Conservation (phyloP, 306 rosid genomes). For the Rubus idaeus region DNA sequence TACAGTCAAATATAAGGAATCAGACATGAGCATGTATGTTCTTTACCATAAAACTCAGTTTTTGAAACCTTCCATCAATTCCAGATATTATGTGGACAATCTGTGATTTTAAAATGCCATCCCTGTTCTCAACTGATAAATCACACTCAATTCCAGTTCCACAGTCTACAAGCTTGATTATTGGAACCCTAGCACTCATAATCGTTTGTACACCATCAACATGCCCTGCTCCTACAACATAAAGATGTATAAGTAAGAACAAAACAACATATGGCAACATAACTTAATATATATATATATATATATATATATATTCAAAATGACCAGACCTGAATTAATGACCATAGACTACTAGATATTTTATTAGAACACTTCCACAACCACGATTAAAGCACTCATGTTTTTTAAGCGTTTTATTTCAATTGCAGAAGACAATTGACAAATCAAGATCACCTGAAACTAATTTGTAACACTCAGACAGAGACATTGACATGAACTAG, state of each 20-base stretch:
- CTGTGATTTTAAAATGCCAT: slow-evolving; percentile 18
- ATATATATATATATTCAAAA: too few species aligned
- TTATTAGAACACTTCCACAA: not conserved
- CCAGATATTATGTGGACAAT: slow-evolving; percentile 6
- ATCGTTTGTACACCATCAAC: slow-evolving; percentile 7
- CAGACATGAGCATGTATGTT: not conserved
- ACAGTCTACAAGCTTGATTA: slow-evolving; percentile 14
- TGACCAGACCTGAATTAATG: too few species aligned
- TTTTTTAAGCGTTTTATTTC: not conserved
- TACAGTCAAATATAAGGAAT: not conserved
- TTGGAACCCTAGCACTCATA: slow-evolving; percentile 18
- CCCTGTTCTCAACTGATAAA: slow-evolving; percentile 20
- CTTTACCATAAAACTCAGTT: slow-evolving; percentile 15
- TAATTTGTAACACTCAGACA: not conserved
- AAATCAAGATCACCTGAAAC: not conserved
- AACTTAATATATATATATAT: too few species aligned
- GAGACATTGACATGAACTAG: not conserved
- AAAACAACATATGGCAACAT: too few species aligned
- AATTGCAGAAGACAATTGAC: not conserved
- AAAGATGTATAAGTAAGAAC: not conserved
- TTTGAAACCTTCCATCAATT: slow-evolving; percentile 20
- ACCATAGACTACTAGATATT: not conserved
- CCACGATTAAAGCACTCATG: not conserved
- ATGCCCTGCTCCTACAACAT: slow-evolving; percentile 15
- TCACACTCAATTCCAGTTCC: slow-evolving; percentile 17